These are phyloP conservation scores for Scedosporium aurantiacum DNA, from an alignment of 2,329 filamentous ascomycete genomes.

Conservation along the genomic window DNA sequence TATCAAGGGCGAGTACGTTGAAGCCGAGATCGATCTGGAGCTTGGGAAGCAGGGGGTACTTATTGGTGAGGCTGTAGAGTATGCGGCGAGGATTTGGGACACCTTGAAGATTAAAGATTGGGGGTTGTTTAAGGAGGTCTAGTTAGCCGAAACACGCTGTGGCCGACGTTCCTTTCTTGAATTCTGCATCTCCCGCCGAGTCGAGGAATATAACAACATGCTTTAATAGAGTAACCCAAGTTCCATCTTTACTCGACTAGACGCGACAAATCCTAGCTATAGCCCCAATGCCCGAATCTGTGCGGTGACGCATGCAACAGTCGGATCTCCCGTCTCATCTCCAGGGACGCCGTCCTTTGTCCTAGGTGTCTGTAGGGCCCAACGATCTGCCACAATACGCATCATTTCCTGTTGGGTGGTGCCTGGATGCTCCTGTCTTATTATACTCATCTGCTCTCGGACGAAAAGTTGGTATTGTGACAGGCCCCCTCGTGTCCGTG, in stretches of 20 bases:
- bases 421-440: slow-evolving; percentile 44
- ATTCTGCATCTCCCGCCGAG: background rate
- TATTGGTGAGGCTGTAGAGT: slow-evolving; percentile 58
- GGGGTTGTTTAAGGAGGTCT: slow-evolving; percentile 48
- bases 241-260: too few relatives aligned
- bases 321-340: background rate
- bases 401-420: slow-evolving; percentile 58
- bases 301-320: background rate
- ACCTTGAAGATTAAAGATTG: slow-evolving; percentile 73
- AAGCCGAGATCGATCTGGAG: slow-evolving; percentile 59
- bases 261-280: background rate
- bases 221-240: background rate
- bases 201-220: background rate
- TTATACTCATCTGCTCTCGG: slow-evolving; percentile 54
- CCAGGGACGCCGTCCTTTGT: slow-evolving; percentile 11
- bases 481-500: slow-evolving; percentile 29
- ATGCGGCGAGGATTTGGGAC: slow-evolving; percentile 56
- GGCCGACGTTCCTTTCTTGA: background rate
- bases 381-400: slow-evolving; percentile 53
- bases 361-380: slow-evolving; percentile 41
- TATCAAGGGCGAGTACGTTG: slow-evolving; percentile 61
- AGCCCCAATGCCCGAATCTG: background rate
- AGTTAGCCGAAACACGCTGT: background rate
- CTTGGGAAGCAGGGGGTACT: slow-evolving; percentile 55
- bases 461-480: slow-evolving; percentile 43